Evolutionary conservation across 345 rosid species (phyloP).

Genomic region (Syzygium aromaticum): DNA sequence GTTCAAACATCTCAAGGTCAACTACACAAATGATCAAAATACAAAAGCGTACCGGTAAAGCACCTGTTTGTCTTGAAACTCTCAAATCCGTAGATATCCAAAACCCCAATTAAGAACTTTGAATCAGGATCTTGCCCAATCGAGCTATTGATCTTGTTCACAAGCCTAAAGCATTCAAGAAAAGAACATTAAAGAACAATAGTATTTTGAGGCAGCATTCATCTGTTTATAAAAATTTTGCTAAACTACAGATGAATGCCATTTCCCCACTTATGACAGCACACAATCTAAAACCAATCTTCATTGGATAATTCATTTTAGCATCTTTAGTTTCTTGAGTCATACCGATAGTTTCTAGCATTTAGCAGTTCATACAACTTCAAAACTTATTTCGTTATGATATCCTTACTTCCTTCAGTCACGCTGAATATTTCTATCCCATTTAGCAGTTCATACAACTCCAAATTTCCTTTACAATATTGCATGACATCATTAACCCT

Average conservation of each 20-base stretch:
- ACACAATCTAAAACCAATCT: neutral
- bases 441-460: neutral
- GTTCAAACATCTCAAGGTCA: conserved; percentile 2
- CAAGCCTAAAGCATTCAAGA: conserved; percentile 49
- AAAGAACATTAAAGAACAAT: neutral
- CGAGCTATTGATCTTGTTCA: conserved; percentile 75
- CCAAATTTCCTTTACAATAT: neutral
- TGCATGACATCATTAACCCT: neutral
- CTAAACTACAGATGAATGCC: neutral
- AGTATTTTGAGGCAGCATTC: neutral
- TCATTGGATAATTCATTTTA: neutral
- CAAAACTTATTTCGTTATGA: neutral
- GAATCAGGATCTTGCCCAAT: conserved; percentile 93
- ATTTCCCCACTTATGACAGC: neutral
- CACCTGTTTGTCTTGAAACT: conserved; percentile 99
- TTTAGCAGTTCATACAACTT: neutral
- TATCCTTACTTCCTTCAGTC: neutral
- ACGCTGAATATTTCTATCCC: neutral
- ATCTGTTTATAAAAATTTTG: neutral
- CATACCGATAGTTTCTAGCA: neutral
- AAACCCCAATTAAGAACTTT: conserved; percentile 72
- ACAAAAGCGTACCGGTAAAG: conserved; percentile 87
- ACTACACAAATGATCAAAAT: conserved; percentile 27
- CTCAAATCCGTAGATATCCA: conserved; percentile 99
- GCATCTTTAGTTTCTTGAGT: neutral